phyloP scores from a whole-genome alignment of 2,329 filamentous ascomycete genomes.

The Helotiales sp. region DNA sequence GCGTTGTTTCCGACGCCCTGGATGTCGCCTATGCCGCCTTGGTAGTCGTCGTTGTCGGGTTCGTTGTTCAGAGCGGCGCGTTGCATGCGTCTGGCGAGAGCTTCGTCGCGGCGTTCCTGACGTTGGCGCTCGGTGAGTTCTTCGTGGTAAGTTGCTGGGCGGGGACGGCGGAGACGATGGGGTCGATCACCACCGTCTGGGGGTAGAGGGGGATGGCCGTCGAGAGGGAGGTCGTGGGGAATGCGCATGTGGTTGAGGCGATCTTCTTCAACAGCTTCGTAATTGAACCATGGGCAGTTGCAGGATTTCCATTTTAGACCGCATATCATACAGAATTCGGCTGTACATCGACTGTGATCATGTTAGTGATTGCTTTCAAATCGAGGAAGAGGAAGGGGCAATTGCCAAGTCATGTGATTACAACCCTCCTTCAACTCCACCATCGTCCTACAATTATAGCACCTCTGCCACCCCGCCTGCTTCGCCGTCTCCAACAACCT shows the following conservation, averaged over 20 bases:
- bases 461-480: constrained; percentile 74
- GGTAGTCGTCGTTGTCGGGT: constrained; percentile 45
- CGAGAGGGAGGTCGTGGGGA: constrained; percentile 38
- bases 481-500: constrained; percentile 68
- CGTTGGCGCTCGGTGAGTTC: constrained; percentile 46
- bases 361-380: constrained; percentile 15
- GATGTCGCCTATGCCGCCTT: constrained; percentile 51
- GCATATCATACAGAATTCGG: constrained; percentile 88
- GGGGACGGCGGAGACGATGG: constrained; percentile 43
- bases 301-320: constrained; percentile 83
- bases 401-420: constrained; percentile 87
- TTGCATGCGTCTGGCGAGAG: constrained; percentile 57
- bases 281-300: constrained; percentile 81
- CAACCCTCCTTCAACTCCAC: constrained; percentile 83
- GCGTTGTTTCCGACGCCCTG: constrained; percentile 56
- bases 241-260: constrained; percentile 58
- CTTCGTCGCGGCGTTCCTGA: constrained; percentile 54
- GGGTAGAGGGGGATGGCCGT: not conserved
- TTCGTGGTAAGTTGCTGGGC: constrained; percentile 42
- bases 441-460: constrained; percentile 73
- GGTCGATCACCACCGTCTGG: constrained; percentile 36
- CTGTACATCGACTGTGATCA: constrained; percentile 71
- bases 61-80: constrained; percentile 44
- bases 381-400: not conserved
- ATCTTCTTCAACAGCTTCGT: constrained; percentile 59